These are phyloP conservation scores for Neurospora sp. DNA, from an alignment of 495 filamentous ascomycete species.

Conservation along the genomic window DNA sequence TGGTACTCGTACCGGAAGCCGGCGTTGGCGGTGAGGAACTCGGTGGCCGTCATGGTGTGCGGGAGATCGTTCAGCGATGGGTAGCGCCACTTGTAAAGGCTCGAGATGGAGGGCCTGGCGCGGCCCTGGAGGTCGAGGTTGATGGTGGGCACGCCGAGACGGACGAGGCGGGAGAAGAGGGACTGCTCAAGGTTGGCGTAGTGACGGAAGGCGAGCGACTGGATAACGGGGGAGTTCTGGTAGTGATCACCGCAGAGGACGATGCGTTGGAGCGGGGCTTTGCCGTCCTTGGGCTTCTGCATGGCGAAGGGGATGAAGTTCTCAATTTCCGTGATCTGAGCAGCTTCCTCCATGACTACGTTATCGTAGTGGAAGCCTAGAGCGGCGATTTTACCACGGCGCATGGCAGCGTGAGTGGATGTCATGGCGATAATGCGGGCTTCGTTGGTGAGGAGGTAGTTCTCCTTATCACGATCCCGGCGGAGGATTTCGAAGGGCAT, in stretches of 20 bases:
- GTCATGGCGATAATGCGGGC: slow-evolving; percentile 98
- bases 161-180: slow-evolving; percentile 81
- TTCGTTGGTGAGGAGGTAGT: slow-evolving; percentile 91
- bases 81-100: slow-evolving; percentile 93
- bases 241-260: slow-evolving; percentile 93
- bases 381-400: slow-evolving; percentile 77
- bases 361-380: slow-evolving; percentile 97
- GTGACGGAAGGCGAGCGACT: slow-evolving; percentile 90
- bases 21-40: slow-evolving; percentile 79
- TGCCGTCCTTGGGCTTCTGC: slow-evolving; percentile 67
- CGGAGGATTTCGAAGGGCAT: slow-evolving; percentile 91
- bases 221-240: slow-evolving; percentile 93
- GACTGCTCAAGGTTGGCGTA: slow-evolving; percentile 95
- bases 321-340: slow-evolving; percentile 95
- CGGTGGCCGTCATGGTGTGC: slow-evolving; percentile 50
- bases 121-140: slow-evolving; percentile 90
- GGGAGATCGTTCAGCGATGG: slow-evolving; percentile 70
- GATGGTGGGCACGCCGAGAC: slow-evolving; percentile 82
- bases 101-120: slow-evolving; percentile 73
- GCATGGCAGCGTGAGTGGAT: slow-evolving; percentile 96
- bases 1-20: slow-evolving; percentile 93
- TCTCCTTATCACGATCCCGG: slow-evolving; percentile 78
- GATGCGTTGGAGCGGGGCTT: slow-evolving; percentile 71
- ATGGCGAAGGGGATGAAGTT: slow-evolving; percentile 90
- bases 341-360: slow-evolving; percentile 97